Evolutionary conservation across 768 basidiomycete species (phyloP).

Genomic region (Lactarius psammicola): DNA sequence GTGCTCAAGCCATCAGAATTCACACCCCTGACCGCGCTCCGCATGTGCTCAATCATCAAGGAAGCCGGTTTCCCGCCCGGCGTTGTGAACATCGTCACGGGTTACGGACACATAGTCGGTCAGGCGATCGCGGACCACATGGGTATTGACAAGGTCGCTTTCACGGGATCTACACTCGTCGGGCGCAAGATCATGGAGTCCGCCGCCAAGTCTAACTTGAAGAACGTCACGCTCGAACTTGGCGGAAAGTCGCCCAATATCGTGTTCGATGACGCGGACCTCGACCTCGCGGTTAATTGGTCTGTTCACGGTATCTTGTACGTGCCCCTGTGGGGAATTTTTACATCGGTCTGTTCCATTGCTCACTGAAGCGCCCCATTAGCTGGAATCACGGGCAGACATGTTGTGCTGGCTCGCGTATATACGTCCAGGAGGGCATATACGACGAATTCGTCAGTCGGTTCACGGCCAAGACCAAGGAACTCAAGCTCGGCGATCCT

Average conservation of each 20-base stretch:
- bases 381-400: constrained; percentile 76
- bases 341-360: neutral
- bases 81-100: constrained; percentile 58
- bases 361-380: neutral
- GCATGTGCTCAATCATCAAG: constrained; percentile 43
- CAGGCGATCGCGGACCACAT: constrained; percentile 55
- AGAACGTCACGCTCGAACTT: constrained; percentile 68
- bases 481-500: constrained; percentile 68
- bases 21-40: constrained; percentile 57
- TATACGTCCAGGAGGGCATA: constrained; percentile 75
- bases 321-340: constrained; percentile 25
- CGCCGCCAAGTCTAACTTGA: constrained; percentile 59
- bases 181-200: constrained; percentile 65
- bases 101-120: constrained; percentile 55
- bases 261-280: constrained; percentile 60
- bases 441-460: constrained; percentile 72
- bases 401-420: constrained; percentile 79
- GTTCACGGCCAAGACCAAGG: constrained; percentile 54
- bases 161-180: constrained; percentile 67
- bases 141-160: constrained; percentile 64
- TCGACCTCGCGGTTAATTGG: constrained; percentile 60
- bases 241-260: constrained; percentile 69
- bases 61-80: constrained; percentile 65
- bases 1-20: constrained; percentile 68
- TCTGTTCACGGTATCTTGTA: constrained; percentile 58